Evolutionary conservation across 306 rosid genomes (phyloP).

Genomic region (Sechiopsis laciniata): DNA sequence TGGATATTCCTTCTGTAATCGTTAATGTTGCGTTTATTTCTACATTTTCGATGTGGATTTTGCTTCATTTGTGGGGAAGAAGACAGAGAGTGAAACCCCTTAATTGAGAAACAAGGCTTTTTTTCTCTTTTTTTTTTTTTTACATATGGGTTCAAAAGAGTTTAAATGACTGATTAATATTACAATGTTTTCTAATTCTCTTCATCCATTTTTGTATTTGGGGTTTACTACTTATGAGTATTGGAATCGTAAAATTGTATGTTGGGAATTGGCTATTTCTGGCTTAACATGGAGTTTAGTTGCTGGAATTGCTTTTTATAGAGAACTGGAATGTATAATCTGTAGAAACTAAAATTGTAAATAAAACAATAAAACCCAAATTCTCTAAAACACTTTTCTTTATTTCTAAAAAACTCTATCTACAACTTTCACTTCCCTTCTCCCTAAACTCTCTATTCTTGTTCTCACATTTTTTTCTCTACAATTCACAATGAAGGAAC

Average conservation of each 20-base stretch:
- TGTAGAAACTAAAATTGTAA: too few species aligned
- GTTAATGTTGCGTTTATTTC: neutral
- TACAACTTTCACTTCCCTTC: too few species aligned
- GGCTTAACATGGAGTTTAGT: conserved; percentile 60
- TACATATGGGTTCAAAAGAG: too few species aligned
- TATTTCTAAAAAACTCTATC: too few species aligned
- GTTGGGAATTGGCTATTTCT: conserved; percentile 27
- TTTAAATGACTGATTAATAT: conserved; percentile 18
- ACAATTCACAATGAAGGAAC: too few species aligned
- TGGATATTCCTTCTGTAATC: conserved; percentile 26
- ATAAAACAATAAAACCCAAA: too few species aligned
- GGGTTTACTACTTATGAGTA: conserved; percentile 40
- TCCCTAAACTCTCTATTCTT: too few species aligned
- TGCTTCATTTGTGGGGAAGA: conserved; percentile 26
- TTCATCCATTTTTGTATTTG: conserved; percentile 31
- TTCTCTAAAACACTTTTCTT: too few species aligned
- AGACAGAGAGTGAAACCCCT: neutral
- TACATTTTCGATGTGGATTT: conserved; percentile 3
- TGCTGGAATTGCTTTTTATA: conserved; percentile 28
- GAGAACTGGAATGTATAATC: neutral
- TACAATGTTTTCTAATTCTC: conserved; percentile 31
- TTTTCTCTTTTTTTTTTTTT: too few species aligned
- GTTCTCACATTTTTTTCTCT: too few species aligned
- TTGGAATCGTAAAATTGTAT: conserved; percentile 23
- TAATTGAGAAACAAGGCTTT: neutral